Evolutionary conservation across 192 early-diverging fungal genomes (phyloP).

Genomic region (Linnemannia hyalina): DNA sequence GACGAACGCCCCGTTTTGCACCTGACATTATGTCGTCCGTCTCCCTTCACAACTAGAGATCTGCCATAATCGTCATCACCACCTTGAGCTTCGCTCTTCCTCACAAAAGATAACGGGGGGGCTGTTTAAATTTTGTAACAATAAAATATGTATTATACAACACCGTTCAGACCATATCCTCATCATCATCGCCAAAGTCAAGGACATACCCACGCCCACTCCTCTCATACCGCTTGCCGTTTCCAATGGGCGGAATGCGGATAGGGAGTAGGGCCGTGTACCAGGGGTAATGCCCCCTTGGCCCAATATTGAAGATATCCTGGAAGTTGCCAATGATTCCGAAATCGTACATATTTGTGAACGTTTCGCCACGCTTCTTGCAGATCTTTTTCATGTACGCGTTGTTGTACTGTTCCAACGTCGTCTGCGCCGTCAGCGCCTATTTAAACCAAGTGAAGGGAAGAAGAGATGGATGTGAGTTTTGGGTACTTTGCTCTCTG

Average conservation of each 20-base stretch:
- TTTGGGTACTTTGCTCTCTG: not conserved
- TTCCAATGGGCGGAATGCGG: slow-evolving; percentile 64
- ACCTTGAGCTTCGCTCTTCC: too few relatives aligned
- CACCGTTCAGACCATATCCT: slow-evolving; percentile 44
- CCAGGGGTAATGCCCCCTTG: slow-evolving; percentile 58
- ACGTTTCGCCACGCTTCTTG: slow-evolving; percentile 64
- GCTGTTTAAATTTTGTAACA: not conserved
- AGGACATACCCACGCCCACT: slow-evolving; percentile 53
- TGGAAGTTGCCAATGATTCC: slow-evolving; percentile 58
- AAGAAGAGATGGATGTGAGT: not conserved
- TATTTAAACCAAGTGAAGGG: slow-evolving; percentile 15
- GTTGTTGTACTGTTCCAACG: slow-evolving; percentile 74
- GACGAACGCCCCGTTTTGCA: not conserved
- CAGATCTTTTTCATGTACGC: slow-evolving; percentile 62
- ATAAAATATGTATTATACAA: slow-evolving; percentile 8
- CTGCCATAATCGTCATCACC: too few relatives aligned
- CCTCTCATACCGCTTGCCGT: slow-evolving; percentile 59
- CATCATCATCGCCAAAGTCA: slow-evolving; percentile 53
- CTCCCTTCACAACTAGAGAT: not conserved
- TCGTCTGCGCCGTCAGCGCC: slow-evolving; percentile 70
- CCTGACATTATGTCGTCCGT: not conserved
- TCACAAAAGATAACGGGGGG: too few relatives aligned
- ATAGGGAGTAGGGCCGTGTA: slow-evolving; percentile 65
- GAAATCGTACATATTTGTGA: slow-evolving; percentile 58
- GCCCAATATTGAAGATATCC: slow-evolving; percentile 68